These are phyloP conservation scores for Coprinopsis cinerea DNA, from an alignment of 768 basidiomycete genomes.

Conservation along the genomic window DNA sequence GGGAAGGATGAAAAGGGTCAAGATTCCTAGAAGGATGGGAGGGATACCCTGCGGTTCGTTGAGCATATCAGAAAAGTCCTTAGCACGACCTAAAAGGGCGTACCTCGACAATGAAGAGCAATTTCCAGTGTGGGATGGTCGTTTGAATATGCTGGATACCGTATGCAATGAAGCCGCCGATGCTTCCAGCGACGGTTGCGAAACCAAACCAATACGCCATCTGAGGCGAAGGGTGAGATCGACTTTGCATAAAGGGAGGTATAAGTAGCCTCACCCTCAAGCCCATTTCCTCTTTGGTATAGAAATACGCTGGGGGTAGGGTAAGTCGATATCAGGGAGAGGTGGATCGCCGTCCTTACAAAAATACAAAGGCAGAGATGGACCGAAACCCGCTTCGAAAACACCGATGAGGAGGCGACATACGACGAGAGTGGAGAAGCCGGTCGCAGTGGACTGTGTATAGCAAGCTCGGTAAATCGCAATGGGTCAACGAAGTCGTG, in stretches of 20 bases:
- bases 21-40: slow-evolving; percentile 54
- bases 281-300: slow-evolving; percentile 70
- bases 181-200: slow-evolving; percentile 79
- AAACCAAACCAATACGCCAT: slow-evolving; percentile 83
- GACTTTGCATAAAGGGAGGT: not conserved
- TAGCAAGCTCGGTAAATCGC: not conserved
- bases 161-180: slow-evolving; percentile 80
- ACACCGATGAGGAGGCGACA: slow-evolving; percentile 61
- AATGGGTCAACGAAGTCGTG: not conserved
- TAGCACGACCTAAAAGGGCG: not conserved
- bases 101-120: slow-evolving; percentile 73
- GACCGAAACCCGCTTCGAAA: slow-evolving; percentile 76
- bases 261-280: slow-evolving; percentile 40
- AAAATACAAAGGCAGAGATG: slow-evolving; percentile 73
- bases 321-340: not conserved
- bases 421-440: slow-evolving; percentile 52
- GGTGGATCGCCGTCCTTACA: slow-evolving; percentile 37
- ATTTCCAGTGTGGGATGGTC: slow-evolving; percentile 47
- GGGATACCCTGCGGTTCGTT: slow-evolving; percentile 53
- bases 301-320: slow-evolving; percentile 59
- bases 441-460: slow-evolving; percentile 51
- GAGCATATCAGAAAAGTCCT: not conserved
- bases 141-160: slow-evolving; percentile 61
- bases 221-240: slow-evolving; percentile 17
- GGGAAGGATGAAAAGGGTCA: slow-evolving; percentile 52